Conservation (phyloP, 345 rosid species). For the Turritis glabra region DNA sequence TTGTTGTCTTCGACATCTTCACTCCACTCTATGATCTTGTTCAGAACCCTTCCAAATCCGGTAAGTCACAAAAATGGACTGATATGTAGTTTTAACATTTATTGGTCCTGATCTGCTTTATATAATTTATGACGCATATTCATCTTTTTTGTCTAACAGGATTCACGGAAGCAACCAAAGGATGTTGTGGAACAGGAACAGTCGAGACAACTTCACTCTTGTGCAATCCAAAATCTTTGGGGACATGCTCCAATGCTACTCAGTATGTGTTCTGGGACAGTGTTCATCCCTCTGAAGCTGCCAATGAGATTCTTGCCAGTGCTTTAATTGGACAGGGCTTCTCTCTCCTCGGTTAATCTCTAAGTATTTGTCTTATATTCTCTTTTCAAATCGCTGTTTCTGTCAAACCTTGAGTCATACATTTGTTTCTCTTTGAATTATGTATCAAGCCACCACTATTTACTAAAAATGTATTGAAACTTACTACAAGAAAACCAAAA, state of each 20-base stretch:
- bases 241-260: conserved; percentile 84
- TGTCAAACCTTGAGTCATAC: conserved; percentile 20
- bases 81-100: background rate
- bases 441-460: conserved; percentile 27
- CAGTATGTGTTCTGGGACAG: conserved; percentile 93
- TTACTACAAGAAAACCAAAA: conserved; percentile 21
- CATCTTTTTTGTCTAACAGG: conserved; percentile 42
- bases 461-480: conserved; percentile 12
- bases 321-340: conserved; percentile 65
- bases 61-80: conserved; percentile 41
- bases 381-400: conserved; percentile 1
- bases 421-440: conserved; percentile 9
- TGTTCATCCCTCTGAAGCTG: conserved; percentile 92
- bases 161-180: conserved; percentile 76
- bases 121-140: background rate
- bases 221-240: conserved; percentile 72
- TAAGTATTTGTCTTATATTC: background rate
- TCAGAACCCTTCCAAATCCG: conserved; percentile 58
- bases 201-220: conserved; percentile 69
- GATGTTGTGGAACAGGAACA: conserved; percentile 90
- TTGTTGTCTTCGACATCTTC: conserved; percentile 84
- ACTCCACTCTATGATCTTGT: conserved; percentile 64
- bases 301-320: conserved; percentile 79
- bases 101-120: background rate
- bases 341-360: conserved; percentile 46